Percentiles rank a stretch among this genome's conserved stretches.
Evolutionary conservation across 768 basidiomycete species (phyloP).

Genomic region (Mycena galericulata): DNA sequence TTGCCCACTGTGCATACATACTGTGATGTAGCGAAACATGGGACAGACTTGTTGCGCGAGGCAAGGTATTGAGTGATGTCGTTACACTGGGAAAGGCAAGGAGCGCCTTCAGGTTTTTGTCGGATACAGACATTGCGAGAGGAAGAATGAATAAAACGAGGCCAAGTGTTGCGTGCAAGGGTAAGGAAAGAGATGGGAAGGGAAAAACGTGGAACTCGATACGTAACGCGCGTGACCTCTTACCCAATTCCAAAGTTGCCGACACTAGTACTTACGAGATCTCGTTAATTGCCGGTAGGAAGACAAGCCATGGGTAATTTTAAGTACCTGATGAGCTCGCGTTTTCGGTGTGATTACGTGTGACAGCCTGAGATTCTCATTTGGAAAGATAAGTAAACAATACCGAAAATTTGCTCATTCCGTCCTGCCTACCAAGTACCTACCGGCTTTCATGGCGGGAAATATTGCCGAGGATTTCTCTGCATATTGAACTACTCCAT

Average conservation of each 20-base stretch:
- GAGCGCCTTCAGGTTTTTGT: slow-evolving; percentile 59
- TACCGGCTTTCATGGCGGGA: too few species aligned
- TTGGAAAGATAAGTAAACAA: slow-evolving; percentile 22
- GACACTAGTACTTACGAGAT: not conserved
- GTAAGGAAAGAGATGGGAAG: slow-evolving; percentile 30
- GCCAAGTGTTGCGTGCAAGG: slow-evolving; percentile 25
- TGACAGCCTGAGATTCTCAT: slow-evolving; percentile 1
- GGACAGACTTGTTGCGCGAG: slow-evolving; percentile 78
- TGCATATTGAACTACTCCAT: too few species aligned
- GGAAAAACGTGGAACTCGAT: slow-evolving; percentile 45
- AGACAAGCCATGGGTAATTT: not conserved
- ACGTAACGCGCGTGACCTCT: slow-evolving; percentile 44
- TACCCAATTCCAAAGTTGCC: not conserved
- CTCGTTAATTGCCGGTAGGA: not conserved
- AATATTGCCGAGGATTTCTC: too few species aligned
- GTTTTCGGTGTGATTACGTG: too few species aligned
- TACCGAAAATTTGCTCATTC: too few species aligned
- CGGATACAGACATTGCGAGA: slow-evolving; percentile 53
- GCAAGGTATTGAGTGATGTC: slow-evolving; percentile 73
- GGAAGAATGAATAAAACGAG: slow-evolving; percentile 35
- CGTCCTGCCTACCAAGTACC: too few species aligned
- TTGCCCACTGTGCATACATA: slow-evolving; percentile 76
- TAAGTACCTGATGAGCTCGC: slow-evolving; percentile 25
- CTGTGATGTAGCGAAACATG: slow-evolving; percentile 74
- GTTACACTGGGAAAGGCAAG: slow-evolving; percentile 82